phyloP scores from a whole-genome alignment of 1,284 basidiomycete species.

The Tilletia caries region DNA sequence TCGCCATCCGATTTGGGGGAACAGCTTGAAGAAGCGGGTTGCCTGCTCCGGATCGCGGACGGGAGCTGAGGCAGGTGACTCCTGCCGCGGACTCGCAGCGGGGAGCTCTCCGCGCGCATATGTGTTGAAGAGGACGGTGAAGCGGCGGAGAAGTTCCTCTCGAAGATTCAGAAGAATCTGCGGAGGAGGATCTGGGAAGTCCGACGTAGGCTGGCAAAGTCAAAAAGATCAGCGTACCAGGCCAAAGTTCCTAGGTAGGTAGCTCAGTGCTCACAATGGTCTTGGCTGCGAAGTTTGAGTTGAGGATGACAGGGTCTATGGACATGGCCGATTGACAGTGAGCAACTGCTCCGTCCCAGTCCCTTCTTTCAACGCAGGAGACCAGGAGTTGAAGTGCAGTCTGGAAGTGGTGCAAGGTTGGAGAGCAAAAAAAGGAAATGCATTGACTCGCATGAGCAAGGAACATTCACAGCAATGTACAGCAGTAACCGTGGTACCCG shows the following conservation, averaged over 20 bases:
- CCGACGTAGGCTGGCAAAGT: slow-evolving; percentile 66
- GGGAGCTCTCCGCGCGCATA: slow-evolving; percentile 71
- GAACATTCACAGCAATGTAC: too few relatives aligned
- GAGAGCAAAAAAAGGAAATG: background rate
- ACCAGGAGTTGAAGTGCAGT: slow-evolving; percentile 74
- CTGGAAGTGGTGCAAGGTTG: slow-evolving; percentile 55
- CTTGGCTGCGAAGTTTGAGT: slow-evolving; percentile 78
- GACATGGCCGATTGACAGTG: slow-evolving; percentile 86
- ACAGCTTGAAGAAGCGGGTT: slow-evolving; percentile 91
- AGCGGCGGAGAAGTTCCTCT: slow-evolving; percentile 71
- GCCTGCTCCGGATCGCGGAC: slow-evolving; percentile 62
- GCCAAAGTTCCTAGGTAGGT: background rate
- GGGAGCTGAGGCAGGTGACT: background rate
- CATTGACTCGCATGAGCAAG: background rate
- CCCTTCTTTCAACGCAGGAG: slow-evolving; percentile 72
- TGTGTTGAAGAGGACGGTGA: slow-evolving; percentile 72
- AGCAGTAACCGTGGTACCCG: background rate
- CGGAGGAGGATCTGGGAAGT: slow-evolving; percentile 77
- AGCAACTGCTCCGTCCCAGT: slow-evolving; percentile 91
- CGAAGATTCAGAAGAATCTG: slow-evolving; percentile 76
- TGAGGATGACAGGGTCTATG: slow-evolving; percentile 71
- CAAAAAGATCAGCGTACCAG: background rate
- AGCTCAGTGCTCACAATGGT: slow-evolving; percentile 60
- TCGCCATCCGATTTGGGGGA: slow-evolving; percentile 78
- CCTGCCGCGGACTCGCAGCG: background rate